These are phyloP conservation scores for Rachicladosporium sp. DNA, from an alignment of 2,329 filamentous ascomycete species.

Conservation along the genomic window DNA sequence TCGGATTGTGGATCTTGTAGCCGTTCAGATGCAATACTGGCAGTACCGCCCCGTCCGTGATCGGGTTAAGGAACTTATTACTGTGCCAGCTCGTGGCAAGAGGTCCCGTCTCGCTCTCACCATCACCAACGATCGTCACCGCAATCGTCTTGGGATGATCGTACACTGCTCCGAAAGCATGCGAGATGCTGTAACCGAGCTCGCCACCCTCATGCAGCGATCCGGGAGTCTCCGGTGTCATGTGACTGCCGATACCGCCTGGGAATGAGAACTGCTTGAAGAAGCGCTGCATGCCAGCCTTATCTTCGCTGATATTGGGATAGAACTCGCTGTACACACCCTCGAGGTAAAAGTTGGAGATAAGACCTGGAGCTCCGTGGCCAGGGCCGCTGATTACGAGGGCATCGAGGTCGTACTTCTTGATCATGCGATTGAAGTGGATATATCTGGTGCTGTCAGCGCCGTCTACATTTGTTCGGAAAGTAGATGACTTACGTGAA, in stretches of 20 bases:
- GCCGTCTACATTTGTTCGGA: not conserved
- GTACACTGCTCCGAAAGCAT: slow-evolving; percentile 66
- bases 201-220: slow-evolving; percentile 66
- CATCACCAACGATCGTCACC: slow-evolving; percentile 67
- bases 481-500: slow-evolving; percentile 41
- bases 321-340: slow-evolving; percentile 69
- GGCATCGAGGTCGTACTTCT: slow-evolving; percentile 61
- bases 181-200: slow-evolving; percentile 65
- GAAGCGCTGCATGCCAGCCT: slow-evolving; percentile 58
- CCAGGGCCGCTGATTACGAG: slow-evolving; percentile 67
- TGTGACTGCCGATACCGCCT: slow-evolving; percentile 65
- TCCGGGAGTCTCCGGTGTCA: slow-evolving; percentile 66
- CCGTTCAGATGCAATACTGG: slow-evolving; percentile 70
- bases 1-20: slow-evolving; percentile 78
- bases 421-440: slow-evolving; percentile 72
- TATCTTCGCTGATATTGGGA: slow-evolving; percentile 57
- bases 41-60: slow-evolving; percentile 64
- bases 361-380: slow-evolving; percentile 63
- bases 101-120: slow-evolving; percentile 70
- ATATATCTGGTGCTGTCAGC: slow-evolving; percentile 40
- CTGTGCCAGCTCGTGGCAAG: slow-evolving; percentile 71
- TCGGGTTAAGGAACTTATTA: slow-evolving; percentile 71
- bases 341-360: slow-evolving; percentile 66
- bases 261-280: slow-evolving; percentile 79
- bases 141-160: slow-evolving; percentile 64